Conservation (phyloP, 768 basidiomycete genomes). For the Tubosaeta sp. region DNA sequence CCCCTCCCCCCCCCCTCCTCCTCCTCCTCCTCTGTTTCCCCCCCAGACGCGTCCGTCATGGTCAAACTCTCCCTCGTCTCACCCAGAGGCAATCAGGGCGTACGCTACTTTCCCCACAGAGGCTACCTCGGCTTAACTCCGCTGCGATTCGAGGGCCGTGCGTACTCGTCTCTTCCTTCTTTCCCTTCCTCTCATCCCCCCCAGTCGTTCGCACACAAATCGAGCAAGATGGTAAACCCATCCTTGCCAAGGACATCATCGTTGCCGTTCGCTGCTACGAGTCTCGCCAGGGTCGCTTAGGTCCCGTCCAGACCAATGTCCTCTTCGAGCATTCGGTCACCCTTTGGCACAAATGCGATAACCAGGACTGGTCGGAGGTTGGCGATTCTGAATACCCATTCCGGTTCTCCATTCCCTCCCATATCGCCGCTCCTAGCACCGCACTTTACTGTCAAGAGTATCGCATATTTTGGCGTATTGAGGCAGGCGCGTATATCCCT, state of each 20-base stretch:
- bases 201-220: conserved; percentile 66
- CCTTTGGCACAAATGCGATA: conserved; percentile 64
- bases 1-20: conserved; percentile 14
- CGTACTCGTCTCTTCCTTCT: conserved; percentile 23
- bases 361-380: conserved; percentile 55
- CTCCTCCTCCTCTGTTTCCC: conserved; percentile 12
- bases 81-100: conserved; percentile 64
- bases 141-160: conserved; percentile 72
- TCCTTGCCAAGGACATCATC: conserved; percentile 62
- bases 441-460: conserved; percentile 69
- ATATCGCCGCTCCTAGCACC: conserved; percentile 61
- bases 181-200: conserved; percentile 4
- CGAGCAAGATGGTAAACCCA: conserved; percentile 64
- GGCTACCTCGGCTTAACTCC: conserved; percentile 82
- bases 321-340: conserved; percentile 63
- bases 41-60: conserved; percentile 34
- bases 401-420: conserved; percentile 61
- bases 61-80: conserved; percentile 67
- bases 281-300: conserved; percentile 60
- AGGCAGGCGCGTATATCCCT: conserved; percentile 57
- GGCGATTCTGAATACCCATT: conserved; percentile 69
- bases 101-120: conserved; percentile 67
- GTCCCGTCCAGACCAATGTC: conserved; percentile 53
- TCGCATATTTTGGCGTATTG: conserved; percentile 76
- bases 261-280: conserved; percentile 85